A percentile compares a stretch with the other conserved stretches of the same genome.
These are phyloP conservation scores for Chalaropsis thielavioides DNA, from an alignment of 2,329 filamentous ascomycete genomes.

Conservation along the genomic window DNA sequence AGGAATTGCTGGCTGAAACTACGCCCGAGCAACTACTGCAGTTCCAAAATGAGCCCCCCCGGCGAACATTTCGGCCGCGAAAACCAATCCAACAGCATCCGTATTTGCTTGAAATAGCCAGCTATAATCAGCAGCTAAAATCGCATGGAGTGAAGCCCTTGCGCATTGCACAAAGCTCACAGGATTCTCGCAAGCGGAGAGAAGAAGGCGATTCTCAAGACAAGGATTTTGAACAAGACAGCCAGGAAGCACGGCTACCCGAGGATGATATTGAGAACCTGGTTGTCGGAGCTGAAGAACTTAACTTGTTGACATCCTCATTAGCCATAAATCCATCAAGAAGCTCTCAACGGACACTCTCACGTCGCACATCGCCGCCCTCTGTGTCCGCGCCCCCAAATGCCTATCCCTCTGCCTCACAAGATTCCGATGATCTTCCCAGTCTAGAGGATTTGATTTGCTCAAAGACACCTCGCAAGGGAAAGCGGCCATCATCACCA, in stretches of 20 bases:
- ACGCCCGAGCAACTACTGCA: not conserved
- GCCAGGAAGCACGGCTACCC: constrained; percentile 27
- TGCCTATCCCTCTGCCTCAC: constrained; percentile 3
- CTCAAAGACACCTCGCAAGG: not conserved
- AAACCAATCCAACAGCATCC: constrained; percentile 49
- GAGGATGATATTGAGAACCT: constrained; percentile 27
- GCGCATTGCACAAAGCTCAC: constrained; percentile 27
- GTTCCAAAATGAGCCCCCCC: constrained; percentile 9
- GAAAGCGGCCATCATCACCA: constrained; percentile 14
- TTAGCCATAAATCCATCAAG: not conserved
- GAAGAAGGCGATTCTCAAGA: constrained; percentile 34
- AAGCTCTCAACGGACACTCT: not conserved
- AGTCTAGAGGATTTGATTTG: constrained; percentile 8
- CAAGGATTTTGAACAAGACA: constrained; percentile 38
- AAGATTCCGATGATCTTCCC: constrained; percentile 16
- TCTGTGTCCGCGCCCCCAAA: not conserved
- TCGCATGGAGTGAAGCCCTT: constrained; percentile 41
- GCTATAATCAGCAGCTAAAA: constrained; percentile 39
- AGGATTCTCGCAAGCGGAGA: constrained; percentile 21
- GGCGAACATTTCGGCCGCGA: constrained; percentile 39
- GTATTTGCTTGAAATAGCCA: constrained; percentile 41
- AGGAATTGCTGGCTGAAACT: not conserved
- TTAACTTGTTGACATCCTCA: constrained; percentile 15
- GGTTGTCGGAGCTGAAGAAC: constrained; percentile 15
- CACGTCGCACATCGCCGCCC: not conserved